Evolutionary conservation across 139 green algal genomes (phyloP), one percentile per base, ranked within the genome.

Genomic region (Coelastrella sp.): DNA sequence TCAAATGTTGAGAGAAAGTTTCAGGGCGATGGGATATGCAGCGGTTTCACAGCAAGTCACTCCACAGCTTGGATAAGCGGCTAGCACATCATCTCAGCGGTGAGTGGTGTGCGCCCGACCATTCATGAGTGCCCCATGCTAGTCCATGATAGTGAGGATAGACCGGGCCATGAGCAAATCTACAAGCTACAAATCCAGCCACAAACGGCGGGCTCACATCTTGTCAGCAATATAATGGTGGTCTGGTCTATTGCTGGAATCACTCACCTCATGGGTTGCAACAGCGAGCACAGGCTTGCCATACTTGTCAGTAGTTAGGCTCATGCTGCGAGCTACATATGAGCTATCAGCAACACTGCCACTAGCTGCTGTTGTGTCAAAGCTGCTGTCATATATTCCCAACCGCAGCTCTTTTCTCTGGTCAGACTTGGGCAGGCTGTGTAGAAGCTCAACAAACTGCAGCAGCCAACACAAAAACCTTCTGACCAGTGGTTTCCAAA

Each of bases 341-440:
- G 4, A 5, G 73, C 73, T 35, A 37, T 30, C 4, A 30, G 48
- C 51, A 50, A 15, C 50, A 66, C 32, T 34, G 19, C 3, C 73
- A 50, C 23, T 35, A 17, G 8, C 75, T 25, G 53, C 75, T 51
- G 73, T 32, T 38, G 45, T 48, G 25, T 41, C 41, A n/a, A 19
- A 35, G 66, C 66, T 48, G 35, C 35, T 50, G 11, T 53, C 75
- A 60, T 40, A 5, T 23, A 82, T 63, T 0, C 75, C 75, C 23
- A 82, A 35, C 53, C 30, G 75, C 51, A 82, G 75, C 75, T 82
- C 53, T 9, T n/a, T 50, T 23, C 57, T 69, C 53, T 69, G 51
- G 53, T 53, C 37, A 17, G 62, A 23, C 15, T 82, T 32, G 19
- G n/a, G 35, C 23, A 82, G 11, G 50, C 73, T 67, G 32, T 81